Evolutionary conservation across 768 basidiomycete species (phyloP).

Genomic region (Saitozyma sp.): DNA sequence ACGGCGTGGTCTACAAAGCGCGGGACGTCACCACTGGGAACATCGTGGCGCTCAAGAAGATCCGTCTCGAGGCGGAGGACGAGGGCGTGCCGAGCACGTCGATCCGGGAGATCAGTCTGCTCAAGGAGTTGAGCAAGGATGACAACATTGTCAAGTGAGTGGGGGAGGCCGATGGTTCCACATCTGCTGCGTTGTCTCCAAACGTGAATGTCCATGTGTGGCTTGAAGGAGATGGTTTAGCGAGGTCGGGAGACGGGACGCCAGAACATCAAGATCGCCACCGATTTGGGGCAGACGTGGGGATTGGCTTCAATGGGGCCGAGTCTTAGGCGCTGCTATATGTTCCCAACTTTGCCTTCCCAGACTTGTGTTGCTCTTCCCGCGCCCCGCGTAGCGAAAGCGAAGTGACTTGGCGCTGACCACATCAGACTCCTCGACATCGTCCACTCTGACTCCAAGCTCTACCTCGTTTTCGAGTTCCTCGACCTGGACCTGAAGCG

Average conservation of each 20-base stretch:
- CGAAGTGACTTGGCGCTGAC: constrained; percentile 5
- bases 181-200: no score
- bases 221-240: no score
- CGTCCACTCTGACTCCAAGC: constrained; percentile 92
- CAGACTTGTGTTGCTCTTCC: not conserved
- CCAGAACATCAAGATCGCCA: no score
- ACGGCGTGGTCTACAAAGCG: constrained; percentile 98
- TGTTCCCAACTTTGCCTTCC: no score
- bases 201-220: no score
- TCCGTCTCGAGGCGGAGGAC: constrained; percentile 94
- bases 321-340: no score
- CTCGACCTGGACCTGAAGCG: constrained; percentile 94
- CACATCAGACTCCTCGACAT: constrained; percentile 80
- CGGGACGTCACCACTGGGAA: constrained; percentile 73
- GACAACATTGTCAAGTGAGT: constrained; percentile 86
- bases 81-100: constrained; percentile 98
- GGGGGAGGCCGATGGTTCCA: not conserved
- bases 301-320: no score
- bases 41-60: constrained; percentile 98
- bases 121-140: constrained; percentile 90
- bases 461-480: constrained; percentile 97
- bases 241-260: no score
- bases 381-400: not conserved
- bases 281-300: no score
- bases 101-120: constrained; percentile 93